Conservation (phyloP, 2,329 filamentous ascomycete genomes). For the Beauveria caledonica region DNA sequence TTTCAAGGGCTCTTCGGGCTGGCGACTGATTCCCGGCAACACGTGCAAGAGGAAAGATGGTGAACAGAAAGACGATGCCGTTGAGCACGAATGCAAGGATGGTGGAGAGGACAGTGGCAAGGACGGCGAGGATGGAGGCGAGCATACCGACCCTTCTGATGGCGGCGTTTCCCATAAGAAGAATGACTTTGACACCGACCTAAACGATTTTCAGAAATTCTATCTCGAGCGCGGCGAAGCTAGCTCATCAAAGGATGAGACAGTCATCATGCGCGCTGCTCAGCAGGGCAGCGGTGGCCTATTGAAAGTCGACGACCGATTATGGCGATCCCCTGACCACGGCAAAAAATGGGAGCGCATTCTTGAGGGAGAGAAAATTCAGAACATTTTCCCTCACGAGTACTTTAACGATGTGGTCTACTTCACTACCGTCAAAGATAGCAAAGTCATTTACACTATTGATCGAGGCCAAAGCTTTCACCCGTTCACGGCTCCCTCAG, state of each 20-base stretch:
- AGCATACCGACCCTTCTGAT: constrained; percentile 40
- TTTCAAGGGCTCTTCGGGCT: constrained; percentile 82
- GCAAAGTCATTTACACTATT: constrained; percentile 67
- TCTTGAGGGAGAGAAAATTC: constrained; percentile 61
- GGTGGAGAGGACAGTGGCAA: constrained; percentile 37
- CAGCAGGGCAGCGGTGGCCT: constrained; percentile 22
- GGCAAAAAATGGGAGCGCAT: constrained; percentile 75
- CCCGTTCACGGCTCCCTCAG: constrained; percentile 61
- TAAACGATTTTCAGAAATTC: constrained; percentile 44
- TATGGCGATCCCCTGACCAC: constrained; percentile 75
- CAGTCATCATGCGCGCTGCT: constrained; percentile 47
- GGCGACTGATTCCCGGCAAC: constrained; percentile 82
- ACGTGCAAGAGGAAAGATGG: constrained; percentile 56
- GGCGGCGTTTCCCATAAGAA: constrained; percentile 58
- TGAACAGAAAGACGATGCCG: constrained; percentile 59
- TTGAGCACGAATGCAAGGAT: constrained; percentile 62
- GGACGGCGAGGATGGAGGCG: not conserved
- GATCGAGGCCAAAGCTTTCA: constrained; percentile 70
- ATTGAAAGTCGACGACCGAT: constrained; percentile 38
- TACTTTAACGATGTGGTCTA: constrained; percentile 81
- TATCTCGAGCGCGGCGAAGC: constrained; percentile 74
- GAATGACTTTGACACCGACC: constrained; percentile 54
- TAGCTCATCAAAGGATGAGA: constrained; percentile 63
- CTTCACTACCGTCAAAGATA: constrained; percentile 61
- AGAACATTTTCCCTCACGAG: constrained; percentile 64